Evolutionary conservation across 306 rosid genomes (phyloP), one percentile per base, ranked within the genome.

Genomic region (Nissolia schottii): DNA sequence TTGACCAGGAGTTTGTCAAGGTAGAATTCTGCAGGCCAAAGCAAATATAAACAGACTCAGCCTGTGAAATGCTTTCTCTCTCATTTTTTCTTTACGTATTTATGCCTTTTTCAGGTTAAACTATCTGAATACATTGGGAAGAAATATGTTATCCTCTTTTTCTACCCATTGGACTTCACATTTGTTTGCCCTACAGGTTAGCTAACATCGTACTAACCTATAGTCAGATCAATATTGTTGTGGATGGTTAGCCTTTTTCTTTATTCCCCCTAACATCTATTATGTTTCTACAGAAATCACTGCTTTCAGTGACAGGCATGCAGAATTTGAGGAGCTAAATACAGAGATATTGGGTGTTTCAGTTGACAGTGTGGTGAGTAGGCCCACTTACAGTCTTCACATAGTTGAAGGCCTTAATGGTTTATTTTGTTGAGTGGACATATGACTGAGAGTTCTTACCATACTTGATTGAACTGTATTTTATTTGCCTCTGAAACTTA

Each of bases 181-280:
- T 94, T 94, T 81, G 98, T 94, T 67, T 94, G 98, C 40, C 98
- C 98, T 3, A 94, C 98, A 75, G 97, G 98, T 91, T 76, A 58
- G 88, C 60, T 67, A 20, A 15, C 31, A 8, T 9, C 54, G 3
- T 65, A 15, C 64, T 56, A n/a, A 32, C 58, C 64, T 71, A 40
- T 57, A 45, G n/a, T 55, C 11, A 18, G 27, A 51, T 73, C 45
- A 28, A 32, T 19, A 31, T 66, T 24, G 53, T 20, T 35, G 49
- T 57, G 11, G 66, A 28, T 58, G 29, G 15, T 64, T 48, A 56
- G 27, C 72, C 55, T 46, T 38, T 14, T 62, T 34, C 37, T 51
- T 64, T 60, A 20, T 1, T 19, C 10, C 10, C 20, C 50, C 35
- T 38, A 34, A 67, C 37, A 29, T 71, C 12, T 22, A 25, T 57